Evolutionary conservation across 2,329 filamentous ascomycete genomes (phyloP).

Genomic region (Neofusicoccum sp.): DNA sequence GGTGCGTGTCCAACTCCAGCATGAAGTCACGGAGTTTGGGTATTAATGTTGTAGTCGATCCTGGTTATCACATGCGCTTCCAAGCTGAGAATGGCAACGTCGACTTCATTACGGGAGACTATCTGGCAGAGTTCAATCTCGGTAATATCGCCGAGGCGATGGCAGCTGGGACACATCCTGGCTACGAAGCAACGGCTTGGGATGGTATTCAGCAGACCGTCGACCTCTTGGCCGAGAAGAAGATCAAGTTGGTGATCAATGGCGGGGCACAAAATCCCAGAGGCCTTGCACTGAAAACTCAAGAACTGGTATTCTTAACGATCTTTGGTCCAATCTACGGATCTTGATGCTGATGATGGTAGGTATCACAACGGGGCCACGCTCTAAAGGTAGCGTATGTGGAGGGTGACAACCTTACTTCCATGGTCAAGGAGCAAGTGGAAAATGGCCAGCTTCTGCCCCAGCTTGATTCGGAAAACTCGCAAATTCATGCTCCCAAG

Average conservation of each 20-base stretch:
- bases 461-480: conserved; percentile 45
- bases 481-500: conserved; percentile 34
- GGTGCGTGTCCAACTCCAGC: too few species aligned
- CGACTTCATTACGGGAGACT: conserved; percentile 44
- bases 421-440: conserved; percentile 30
- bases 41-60: conserved; percentile 26
- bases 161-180: conserved; percentile 41
- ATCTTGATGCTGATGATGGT: background rate
- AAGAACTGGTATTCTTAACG: conserved; percentile 22
- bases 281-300: conserved; percentile 50
- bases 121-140: conserved; percentile 47
- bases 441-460: conserved; percentile 36
- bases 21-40: too few species aligned
- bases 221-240: conserved; percentile 46
- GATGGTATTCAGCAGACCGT: conserved; percentile 49
- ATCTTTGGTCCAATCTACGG: background rate
- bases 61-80: conserved; percentile 38
- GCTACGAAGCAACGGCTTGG: conserved; percentile 50
- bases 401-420: conserved; percentile 46
- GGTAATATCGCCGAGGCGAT: conserved; percentile 43
- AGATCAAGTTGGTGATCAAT: conserved; percentile 57
- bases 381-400: conserved; percentile 47
- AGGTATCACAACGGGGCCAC: conserved; percentile 20
- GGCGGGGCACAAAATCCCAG: conserved; percentile 58
- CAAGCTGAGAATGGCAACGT: conserved; percentile 36